Conservation (phyloP, 768 basidiomycete genomes). For the Boletus sensibilis region DNA sequence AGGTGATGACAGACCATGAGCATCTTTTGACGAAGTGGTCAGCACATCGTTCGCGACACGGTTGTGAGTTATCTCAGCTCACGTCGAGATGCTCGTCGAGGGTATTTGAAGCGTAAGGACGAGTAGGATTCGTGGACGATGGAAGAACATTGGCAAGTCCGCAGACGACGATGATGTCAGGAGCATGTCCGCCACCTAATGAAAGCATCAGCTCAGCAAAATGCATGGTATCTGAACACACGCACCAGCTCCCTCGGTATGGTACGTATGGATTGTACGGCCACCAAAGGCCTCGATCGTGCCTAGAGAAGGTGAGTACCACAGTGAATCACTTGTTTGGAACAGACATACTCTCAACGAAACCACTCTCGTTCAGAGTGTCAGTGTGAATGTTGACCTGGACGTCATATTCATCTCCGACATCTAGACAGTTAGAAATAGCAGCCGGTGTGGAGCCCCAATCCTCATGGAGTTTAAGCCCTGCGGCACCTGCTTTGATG, state of each 20-base stretch:
- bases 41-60: background rate
- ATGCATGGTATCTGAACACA: background rate
- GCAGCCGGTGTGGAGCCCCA: slow-evolving; percentile 91
- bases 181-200: slow-evolving; percentile 89
- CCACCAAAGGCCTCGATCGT: slow-evolving; percentile 89
- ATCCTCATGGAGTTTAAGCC: slow-evolving; percentile 95
- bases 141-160: slow-evolving; percentile 87
- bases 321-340: background rate
- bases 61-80: slow-evolving; percentile 28
- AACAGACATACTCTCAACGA: slow-evolving; percentile 75
- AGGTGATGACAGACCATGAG: slow-evolving; percentile 99
- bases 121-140: slow-evolving; percentile 94
- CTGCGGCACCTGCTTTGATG: slow-evolving; percentile 78
- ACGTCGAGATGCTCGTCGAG: slow-evolving; percentile 97
- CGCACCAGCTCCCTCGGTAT: slow-evolving; percentile 89
- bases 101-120: slow-evolving; percentile 89
- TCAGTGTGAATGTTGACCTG: slow-evolving; percentile 97
- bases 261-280: slow-evolving; percentile 95
- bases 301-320: slow-evolving; percentile 39
- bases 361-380: slow-evolving; percentile 95
- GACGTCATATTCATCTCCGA: slow-evolving; percentile 91
- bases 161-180: slow-evolving; percentile 98
- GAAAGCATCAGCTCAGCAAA: background rate
- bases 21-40: slow-evolving; percentile 59
- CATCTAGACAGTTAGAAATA: slow-evolving; percentile 72